phyloP scores from a whole-genome alignment of 805 yeast genomes.

The Suhomyces vadensis region DNA sequence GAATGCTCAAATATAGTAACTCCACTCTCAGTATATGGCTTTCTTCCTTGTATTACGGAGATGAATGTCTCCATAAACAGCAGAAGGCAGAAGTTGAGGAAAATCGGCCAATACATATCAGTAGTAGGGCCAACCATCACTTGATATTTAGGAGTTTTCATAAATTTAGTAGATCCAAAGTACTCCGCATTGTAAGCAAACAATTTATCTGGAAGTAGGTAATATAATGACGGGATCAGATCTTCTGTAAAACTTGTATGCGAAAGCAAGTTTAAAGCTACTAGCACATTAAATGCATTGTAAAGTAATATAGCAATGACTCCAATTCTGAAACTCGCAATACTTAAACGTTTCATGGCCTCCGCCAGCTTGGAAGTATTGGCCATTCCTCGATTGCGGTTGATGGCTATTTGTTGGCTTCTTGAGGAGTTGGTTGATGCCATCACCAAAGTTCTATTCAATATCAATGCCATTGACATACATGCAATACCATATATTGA shows the following conservation, averaged over 20 bases:
- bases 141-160: slow-evolving; percentile 29
- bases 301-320: slow-evolving; percentile 27
- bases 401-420: slow-evolving; percentile 21
- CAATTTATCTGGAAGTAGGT: slow-evolving; percentile 15
- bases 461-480: slow-evolving; percentile 37
- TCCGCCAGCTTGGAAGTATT: slow-evolving; percentile 15
- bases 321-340: slow-evolving; percentile 28
- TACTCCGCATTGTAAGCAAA: slow-evolving; percentile 27
- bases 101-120: slow-evolving; percentile 57
- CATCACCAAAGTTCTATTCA: slow-evolving; percentile 39
- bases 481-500: slow-evolving; percentile 41
- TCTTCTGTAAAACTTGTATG: slow-evolving; percentile 15
- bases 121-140: slow-evolving; percentile 51
- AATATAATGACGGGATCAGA: slow-evolving; percentile 12
- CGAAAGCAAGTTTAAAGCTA: slow-evolving; percentile 30
- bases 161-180: slow-evolving; percentile 23
- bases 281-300: slow-evolving; percentile 29
- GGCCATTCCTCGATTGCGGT: slow-evolving; percentile 15
- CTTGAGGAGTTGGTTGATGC: slow-evolving; percentile 36
- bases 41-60: slow-evolving; percentile 53
- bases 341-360: slow-evolving; percentile 21
- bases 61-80: slow-evolving; percentile 68
- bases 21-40: slow-evolving; percentile 64
- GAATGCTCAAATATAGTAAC: slow-evolving; percentile 76
- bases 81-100: slow-evolving; percentile 56